phyloP scores from a whole-genome alignment of 805 yeast genomes.

The Kuraishia borneana region DNA sequence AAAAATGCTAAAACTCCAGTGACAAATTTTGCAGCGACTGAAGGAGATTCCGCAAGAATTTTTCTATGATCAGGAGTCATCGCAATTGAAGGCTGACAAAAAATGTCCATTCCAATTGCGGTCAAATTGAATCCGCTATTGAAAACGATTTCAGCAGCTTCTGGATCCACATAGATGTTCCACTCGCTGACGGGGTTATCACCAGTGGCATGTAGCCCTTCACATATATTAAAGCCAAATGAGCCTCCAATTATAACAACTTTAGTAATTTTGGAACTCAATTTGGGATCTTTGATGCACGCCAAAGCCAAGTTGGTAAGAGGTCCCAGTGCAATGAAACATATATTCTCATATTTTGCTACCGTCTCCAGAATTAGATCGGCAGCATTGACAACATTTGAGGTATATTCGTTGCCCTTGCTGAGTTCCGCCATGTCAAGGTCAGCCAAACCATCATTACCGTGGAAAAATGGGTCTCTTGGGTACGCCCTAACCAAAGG shows the following conservation, averaged over 20 bases:
- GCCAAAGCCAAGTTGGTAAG: slow-evolving; percentile 15
- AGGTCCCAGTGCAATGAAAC: slow-evolving; percentile 13
- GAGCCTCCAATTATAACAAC: slow-evolving; percentile 16
- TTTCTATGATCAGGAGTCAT: slow-evolving; percentile 7
- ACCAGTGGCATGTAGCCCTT: slow-evolving; percentile 15
- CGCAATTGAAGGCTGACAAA: slow-evolving; percentile 15
- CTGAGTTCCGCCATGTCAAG: slow-evolving; percentile 10
- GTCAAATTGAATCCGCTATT: slow-evolving; percentile 11
- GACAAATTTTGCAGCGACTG: slow-evolving; percentile 12
- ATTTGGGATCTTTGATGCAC: slow-evolving; percentile 11
- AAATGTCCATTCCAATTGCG: slow-evolving; percentile 17
- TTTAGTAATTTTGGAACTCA: slow-evolving; percentile 10
- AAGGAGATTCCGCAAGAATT: slow-evolving; percentile 4
- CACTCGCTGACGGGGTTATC: slow-evolving; percentile 17
- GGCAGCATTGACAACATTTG: slow-evolving; percentile 8
- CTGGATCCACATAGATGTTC: slow-evolving; percentile 17
- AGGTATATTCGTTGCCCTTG: slow-evolving; percentile 7
- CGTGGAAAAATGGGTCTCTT: slow-evolving; percentile 16
- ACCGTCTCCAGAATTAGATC: slow-evolving; percentile 13
- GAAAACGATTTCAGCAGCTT: slow-evolving; percentile 15
- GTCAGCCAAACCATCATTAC: slow-evolving; percentile 14
- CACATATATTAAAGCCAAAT: slow-evolving; percentile 13
- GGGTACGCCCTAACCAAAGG: slow-evolving; percentile 15
- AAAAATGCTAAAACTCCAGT: slow-evolving; percentile 12
- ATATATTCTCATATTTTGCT: slow-evolving; percentile 7